Evolutionary conservation across 1,139 yeast species (phyloP).

Genomic region (Komagataea norvegica): DNA sequence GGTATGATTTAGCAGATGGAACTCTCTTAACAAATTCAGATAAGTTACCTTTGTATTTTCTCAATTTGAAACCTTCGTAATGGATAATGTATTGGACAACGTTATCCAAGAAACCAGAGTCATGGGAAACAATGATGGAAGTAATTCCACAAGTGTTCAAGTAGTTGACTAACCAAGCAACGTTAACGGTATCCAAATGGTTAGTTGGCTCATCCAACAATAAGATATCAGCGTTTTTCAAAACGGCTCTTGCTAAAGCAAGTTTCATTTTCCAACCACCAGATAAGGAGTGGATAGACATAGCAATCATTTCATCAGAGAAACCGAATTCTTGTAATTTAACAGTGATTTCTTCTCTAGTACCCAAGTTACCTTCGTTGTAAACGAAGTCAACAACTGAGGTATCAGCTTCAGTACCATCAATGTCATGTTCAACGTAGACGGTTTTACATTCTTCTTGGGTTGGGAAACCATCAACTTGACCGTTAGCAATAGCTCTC

Average conservation of each 20-base stretch:
- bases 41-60: slow-evolving; percentile 99
- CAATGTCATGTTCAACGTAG: slow-evolving; percentile 99
- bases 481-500: slow-evolving; percentile 99
- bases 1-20: slow-evolving; percentile 98
- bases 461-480: slow-evolving; percentile 99
- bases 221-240: slow-evolving; percentile 96
- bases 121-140: slow-evolving; percentile 97
- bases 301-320: slow-evolving; percentile 83
- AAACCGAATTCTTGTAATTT: slow-evolving; percentile 86
- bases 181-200: slow-evolving; percentile 99
- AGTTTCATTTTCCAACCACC: slow-evolving; percentile 99
- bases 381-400: slow-evolving; percentile 87
- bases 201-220: slow-evolving; percentile 99
- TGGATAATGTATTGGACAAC: slow-evolving; percentile 97
- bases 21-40: slow-evolving; percentile 97
- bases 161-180: slow-evolving; percentile 99
- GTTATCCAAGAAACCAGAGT: slow-evolving; percentile 98
- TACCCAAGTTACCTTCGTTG: slow-evolving; percentile 77
- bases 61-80: slow-evolving; percentile 99
- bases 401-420: slow-evolving; percentile 95
- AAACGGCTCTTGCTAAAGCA: slow-evolving; percentile 98
- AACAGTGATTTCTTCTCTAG: slow-evolving; percentile 61
- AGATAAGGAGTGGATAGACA: slow-evolving; percentile 94
- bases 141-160: slow-evolving; percentile 97
- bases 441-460: slow-evolving; percentile 98